These are phyloP conservation scores for Penicillium bovifimosum DNA, from an alignment of 495 filamentous ascomycete genomes.

Conservation along the genomic window DNA sequence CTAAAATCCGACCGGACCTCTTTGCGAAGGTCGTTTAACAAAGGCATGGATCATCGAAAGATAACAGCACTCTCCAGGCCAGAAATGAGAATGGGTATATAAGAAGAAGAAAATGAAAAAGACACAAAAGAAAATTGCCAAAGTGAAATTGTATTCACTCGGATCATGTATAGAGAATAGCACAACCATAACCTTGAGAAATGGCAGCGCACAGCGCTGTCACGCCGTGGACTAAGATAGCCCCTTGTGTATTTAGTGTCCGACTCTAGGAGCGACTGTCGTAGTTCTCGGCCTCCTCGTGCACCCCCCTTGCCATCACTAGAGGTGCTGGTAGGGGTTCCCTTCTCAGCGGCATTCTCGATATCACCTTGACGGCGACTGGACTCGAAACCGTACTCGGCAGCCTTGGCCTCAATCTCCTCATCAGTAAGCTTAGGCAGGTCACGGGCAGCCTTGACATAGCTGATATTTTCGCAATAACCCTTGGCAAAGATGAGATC, in stretches of 20 bases:
- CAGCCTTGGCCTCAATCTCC: slow-evolving; percentile 58
- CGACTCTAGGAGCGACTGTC: background rate
- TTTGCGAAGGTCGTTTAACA: slow-evolving; percentile 6
- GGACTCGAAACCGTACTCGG: slow-evolving; percentile 53
- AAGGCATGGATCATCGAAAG: slow-evolving; percentile 13
- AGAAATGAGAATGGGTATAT: slow-evolving; percentile 18
- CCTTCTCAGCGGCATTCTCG: slow-evolving; percentile 35
- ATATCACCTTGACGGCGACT: slow-evolving; percentile 15
- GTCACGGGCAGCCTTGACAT: slow-evolving; percentile 64
- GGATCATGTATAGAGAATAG: slow-evolving; percentile 1
- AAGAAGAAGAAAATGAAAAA: slow-evolving; percentile 1
- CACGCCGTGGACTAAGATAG: background rate
- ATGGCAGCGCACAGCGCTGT: slow-evolving; percentile 19
- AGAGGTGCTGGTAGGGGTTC: slow-evolving; percentile 5
- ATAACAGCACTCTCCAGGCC: background rate
- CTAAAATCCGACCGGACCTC: slow-evolving; percentile 10
- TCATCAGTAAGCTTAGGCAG: slow-evolving; percentile 59
- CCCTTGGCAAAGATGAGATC: slow-evolving; percentile 81
- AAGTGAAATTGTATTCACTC: slow-evolving; percentile 3
- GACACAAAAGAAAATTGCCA: background rate
- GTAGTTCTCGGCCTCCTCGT: slow-evolving; percentile 1
- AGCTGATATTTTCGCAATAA: slow-evolving; percentile 65
- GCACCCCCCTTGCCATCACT: slow-evolving; percentile 2
- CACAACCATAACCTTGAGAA: slow-evolving; percentile 3
- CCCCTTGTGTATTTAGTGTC: background rate